Evolutionary conservation across 129 eudicot genomes (phyloP).

Genomic region (Deinandra increscens): DNA sequence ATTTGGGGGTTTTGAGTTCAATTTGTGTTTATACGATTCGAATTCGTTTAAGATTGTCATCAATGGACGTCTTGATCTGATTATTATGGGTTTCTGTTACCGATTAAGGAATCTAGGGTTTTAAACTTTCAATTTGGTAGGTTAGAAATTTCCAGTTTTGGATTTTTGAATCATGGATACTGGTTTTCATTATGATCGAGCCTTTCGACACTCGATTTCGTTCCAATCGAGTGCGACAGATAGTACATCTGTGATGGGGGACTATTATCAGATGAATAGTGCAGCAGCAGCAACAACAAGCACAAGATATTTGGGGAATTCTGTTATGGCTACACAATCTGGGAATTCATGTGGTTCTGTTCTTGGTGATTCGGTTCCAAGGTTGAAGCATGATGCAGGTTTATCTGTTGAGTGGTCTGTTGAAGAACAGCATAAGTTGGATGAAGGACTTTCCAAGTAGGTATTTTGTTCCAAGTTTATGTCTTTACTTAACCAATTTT

Average conservation of each 20-base stretch:
- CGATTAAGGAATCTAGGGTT: conserved; percentile 25
- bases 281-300: conserved; percentile 20
- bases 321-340: conserved; percentile 30
- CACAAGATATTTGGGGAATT: conserved; percentile 33
- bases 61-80: not conserved
- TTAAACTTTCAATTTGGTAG: not conserved
- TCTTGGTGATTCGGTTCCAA: conserved; percentile 55
- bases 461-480: conserved; percentile 35
- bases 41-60: not conserved
- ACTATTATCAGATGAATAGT: conserved; percentile 24
- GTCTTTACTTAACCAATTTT: not conserved
- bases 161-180: conserved; percentile 30
- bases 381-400: conserved; percentile 73
- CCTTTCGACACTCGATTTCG: conserved; percentile 44
- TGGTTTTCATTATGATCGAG: conserved; percentile 41
- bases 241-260: conserved; percentile 49
- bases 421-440: conserved; percentile 78
- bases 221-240: conserved; percentile 48
- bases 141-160: not conserved
- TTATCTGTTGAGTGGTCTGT: conserved; percentile 79
- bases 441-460: conserved; percentile 85
- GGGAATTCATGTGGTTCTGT: conserved; percentile 46
- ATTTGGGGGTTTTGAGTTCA: conserved; percentile 5
- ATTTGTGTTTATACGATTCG: not conserved
- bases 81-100: conserved; percentile 22